phyloP scores from a whole-genome alignment of 1,284 basidiomycete genomes.

The Leccinum pallidistipes region DNA sequence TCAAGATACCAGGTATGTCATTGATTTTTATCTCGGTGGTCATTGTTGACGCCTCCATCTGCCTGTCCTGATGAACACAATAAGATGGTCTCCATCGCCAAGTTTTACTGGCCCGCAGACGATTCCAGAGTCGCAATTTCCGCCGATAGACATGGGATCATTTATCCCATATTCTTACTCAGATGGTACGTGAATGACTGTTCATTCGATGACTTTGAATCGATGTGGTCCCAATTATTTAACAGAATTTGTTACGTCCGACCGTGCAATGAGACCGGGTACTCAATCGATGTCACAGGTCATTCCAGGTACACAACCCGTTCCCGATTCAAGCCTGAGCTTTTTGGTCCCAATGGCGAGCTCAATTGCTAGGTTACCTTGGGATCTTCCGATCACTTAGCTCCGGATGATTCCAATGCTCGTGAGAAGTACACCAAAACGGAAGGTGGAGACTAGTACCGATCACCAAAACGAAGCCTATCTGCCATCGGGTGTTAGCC shows the following conservation, averaged over 20 bases:
- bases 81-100: background rate
- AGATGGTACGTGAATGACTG: background rate
- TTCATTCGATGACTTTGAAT: background rate
- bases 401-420: too few species aligned
- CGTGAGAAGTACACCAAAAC: too few species aligned
- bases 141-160: background rate
- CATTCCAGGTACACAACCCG: background rate
- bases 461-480: too few species aligned
- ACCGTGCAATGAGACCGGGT: background rate
- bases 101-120: background rate
- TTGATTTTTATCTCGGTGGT: too few species aligned
- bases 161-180: background rate
- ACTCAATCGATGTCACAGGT: background rate
- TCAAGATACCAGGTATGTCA: background rate
- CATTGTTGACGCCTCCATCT: background rate
- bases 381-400: too few species aligned
- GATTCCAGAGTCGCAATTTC: background rate
- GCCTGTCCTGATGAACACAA: background rate
- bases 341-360: background rate
- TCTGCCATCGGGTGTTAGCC: too few species aligned
- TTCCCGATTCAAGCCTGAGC: background rate
- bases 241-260: background rate
- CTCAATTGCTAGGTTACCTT: too few species aligned
- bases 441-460: too few species aligned
- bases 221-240: background rate